Conservation (phyloP, 139 green algal genomes). For the Chlorella sp. region DNA sequence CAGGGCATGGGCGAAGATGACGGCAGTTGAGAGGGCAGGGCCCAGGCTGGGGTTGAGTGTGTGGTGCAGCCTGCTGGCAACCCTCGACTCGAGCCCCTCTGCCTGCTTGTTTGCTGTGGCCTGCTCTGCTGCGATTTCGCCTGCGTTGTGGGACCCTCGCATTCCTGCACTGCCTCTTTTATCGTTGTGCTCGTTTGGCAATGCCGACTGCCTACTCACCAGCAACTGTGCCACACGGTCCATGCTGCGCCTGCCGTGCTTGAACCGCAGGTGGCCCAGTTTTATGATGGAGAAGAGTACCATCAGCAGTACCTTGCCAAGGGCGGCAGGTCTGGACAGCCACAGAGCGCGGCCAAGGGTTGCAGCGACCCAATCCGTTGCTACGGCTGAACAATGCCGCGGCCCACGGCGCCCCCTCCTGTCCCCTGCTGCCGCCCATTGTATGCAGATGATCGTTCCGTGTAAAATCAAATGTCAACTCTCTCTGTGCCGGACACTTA, state of each 20-base stretch:
- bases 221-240: no score
- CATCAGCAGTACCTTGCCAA: slow-evolving; percentile 78
- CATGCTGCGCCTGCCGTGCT: neutral
- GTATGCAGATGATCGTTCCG: no score
- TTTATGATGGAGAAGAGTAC: neutral
- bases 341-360: slow-evolving; percentile 78
- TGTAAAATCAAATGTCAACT: no score
- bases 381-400: slow-evolving; percentile 71
- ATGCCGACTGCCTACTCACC: neutral
- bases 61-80: neutral
- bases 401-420: no score
- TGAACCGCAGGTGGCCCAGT: neutral
- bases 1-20: neutral
- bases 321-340: slow-evolving; percentile 70
- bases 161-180: neutral
- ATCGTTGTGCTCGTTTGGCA: neutral
- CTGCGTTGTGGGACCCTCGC: no score
- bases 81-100: neutral
- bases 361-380: slow-evolving; percentile 86
- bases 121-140: neutral
- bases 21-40: neutral
- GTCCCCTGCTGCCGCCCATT: no score
- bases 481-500: no score
- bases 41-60: neutral
- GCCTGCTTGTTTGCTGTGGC: no score